phyloP scores from a whole-genome alignment of 225 moss, liverwort and hornwort genomes.

The Bryum argenteum region DNA sequence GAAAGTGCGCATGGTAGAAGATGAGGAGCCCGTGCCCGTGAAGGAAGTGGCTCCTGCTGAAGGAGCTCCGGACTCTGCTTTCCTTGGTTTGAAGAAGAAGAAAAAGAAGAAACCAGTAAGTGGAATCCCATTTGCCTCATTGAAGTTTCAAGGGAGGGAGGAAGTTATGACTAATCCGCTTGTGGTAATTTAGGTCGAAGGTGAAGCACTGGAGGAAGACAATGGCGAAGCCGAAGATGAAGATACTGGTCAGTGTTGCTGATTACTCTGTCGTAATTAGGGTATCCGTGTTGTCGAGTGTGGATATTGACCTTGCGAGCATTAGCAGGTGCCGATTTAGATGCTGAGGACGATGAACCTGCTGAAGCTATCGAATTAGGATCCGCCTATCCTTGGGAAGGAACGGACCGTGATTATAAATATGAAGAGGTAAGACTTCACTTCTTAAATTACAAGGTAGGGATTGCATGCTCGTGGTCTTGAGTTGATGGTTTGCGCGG shows the following conservation, averaged over 20 bases:
- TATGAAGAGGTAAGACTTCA: slow-evolving; percentile 71
- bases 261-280: background rate
- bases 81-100: slow-evolving; percentile 76
- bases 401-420: slow-evolving; percentile 71
- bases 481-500: background rate
- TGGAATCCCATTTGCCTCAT: background rate
- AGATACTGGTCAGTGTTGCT: slow-evolving; percentile 47
- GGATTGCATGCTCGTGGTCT: background rate
- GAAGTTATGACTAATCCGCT: slow-evolving; percentile 2
- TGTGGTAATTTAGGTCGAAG: slow-evolving; percentile 58
- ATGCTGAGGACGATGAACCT: slow-evolving; percentile 68
- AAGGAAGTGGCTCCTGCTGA: slow-evolving; percentile 59
- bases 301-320: background rate
- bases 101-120: slow-evolving; percentile 88
- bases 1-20: slow-evolving; percentile 66
- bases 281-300: background rate
- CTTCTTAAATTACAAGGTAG: background rate
- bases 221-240: slow-evolving; percentile 53
- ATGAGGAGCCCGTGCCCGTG: slow-evolving; percentile 57
- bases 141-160: background rate
- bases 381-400: slow-evolving; percentile 76
- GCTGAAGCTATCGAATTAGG: slow-evolving; percentile 70
- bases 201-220: slow-evolving; percentile 74
- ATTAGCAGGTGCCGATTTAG: slow-evolving; percentile 36
- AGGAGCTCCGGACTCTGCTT: slow-evolving; percentile 60